Evolutionary conservation across 2,329 filamentous ascomycete genomes (phyloP), one percentile per base, ranked within the genome.

Genomic region (Aspergillus floridensis): DNA sequence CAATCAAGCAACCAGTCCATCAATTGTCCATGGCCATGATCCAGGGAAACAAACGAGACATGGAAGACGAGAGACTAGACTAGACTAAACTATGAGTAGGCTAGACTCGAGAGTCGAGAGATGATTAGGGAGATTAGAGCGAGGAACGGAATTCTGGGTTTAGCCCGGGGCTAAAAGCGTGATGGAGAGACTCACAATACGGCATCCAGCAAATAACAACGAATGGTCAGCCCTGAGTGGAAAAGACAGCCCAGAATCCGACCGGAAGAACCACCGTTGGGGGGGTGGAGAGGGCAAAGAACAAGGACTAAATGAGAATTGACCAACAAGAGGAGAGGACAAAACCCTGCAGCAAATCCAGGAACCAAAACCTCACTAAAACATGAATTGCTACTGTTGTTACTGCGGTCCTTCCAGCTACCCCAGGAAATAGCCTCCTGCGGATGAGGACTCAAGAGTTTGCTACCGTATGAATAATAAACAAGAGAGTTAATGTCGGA

Each of bases 291-390:
- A 24, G 11, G 19, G 21, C 7, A n/a, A 41, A 52, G 19, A 22
- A 52, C 22, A 19, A 22, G 50, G 19, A 21, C 29, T 24, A 24
- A 52, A 24, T 35, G 21, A 38, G 51, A 31, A 16, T 53, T 44
- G 32, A n/a, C 51, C 32, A 41, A 24, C 51, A 44, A 44, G 38
- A 44, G 16, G 38, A 44, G 14, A 19, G 38, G n/a, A 44, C 29
- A 44, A 44, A 53, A 44, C 51, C 51, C 53, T 46, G 53, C 53
- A 32, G 53, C 53, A 21, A 35, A 55, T 55, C 29, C 53, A 55
- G 53, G 53, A 55, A 55, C 53, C 51, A 53, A 32, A 19, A 26
- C 35, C 5, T 44, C 38, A 44, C 38, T 14, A 10, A 10, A 29
- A 29, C 8, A 29, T 44, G 14, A 12, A 35, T 12, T 44, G 16